Evolutionary conservation across 208 protist genomes (phyloP), one percentile per base, ranked within the genome.

Genomic region (Leishmania amazonensis): DNA sequence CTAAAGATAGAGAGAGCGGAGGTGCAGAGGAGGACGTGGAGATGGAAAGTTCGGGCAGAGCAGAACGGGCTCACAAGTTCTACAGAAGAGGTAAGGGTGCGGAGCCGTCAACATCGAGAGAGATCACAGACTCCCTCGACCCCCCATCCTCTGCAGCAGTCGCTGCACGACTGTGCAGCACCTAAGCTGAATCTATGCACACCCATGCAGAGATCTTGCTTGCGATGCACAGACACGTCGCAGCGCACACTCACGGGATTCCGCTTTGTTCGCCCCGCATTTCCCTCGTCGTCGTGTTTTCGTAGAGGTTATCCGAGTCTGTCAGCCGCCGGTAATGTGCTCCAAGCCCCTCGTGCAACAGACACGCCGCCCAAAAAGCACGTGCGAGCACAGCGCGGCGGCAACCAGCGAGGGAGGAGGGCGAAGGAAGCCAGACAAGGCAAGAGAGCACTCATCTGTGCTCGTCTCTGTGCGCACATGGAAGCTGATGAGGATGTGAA

Each of bases 401-500:
- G 71, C 47, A 54, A 54, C 24, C 45, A 75, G 71, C 45, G 24
- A 71, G 24, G 38, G 15, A 70, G 64, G 38, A 6, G n/a, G 68
- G 68, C 2, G 15, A 75, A 54, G 42, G 40, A 75, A 80, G 31
- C 54, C 17, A 45, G 53, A 65, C 5, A 76, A 83, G 31, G 68
- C 65, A 80, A 58, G n/a, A 28, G 71, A 80, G 49, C n/a, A 31
- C 35, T 57, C 57, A n/a, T 71, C 67, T 47, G 49, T 31, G 57
- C 9, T n/a, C 8, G 57, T 40, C 35, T 65, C n/a, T 58, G 76
- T 35, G 45, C 28, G 62, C 31, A 68, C 31, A 40, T 9, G 40
- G 24, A n/a, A 35, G 42, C 45, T 9, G 15, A 35, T 42, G 31
- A 45, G 24, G 47, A 8, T 80, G 65, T 45, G 40, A 42, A 9